Percentiles rank a stretch among this genome's conserved stretches.
phyloP scores from a whole-genome alignment of 352 stramenopile genomes.

The Phytopythium vexans region DNA sequence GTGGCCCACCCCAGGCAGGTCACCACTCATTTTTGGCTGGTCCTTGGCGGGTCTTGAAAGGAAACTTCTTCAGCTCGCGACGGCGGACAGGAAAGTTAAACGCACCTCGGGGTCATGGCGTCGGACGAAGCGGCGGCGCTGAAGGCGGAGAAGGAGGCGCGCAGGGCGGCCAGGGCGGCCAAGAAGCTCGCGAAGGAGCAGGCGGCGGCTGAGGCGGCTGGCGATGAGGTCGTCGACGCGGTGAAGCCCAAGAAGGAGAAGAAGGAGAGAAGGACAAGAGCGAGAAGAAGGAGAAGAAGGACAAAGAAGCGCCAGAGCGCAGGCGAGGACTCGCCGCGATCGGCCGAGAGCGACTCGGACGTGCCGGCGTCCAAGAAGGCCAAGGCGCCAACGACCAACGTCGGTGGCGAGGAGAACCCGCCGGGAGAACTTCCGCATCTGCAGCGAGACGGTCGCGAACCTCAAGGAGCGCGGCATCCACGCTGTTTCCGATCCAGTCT shows the following conservation, averaged over 20 bases:
- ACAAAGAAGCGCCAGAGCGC: slow-evolving; percentile 62
- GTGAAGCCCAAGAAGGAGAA: slow-evolving; percentile 12
- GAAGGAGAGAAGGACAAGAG: slow-evolving; percentile 46
- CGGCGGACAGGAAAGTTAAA: background rate
- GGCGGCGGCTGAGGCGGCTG: slow-evolving; percentile 6
- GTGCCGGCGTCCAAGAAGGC: slow-evolving; percentile 27
- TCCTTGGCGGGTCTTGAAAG: slow-evolving; percentile 7
- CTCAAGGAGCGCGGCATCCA: slow-evolving; percentile 80
- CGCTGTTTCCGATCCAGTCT: slow-evolving; percentile 91
- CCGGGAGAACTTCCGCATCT: slow-evolving; percentile 66
- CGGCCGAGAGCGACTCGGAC: slow-evolving; percentile 54
- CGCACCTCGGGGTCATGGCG: slow-evolving; percentile 18
- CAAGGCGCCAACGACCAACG: slow-evolving; percentile 27
- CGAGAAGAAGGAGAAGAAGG: slow-evolving; percentile 61
- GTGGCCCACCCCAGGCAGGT: slow-evolving; percentile 17
- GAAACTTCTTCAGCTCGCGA: slow-evolving; percentile 2
- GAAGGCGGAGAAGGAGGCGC: slow-evolving; percentile 63
- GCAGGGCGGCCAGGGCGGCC: slow-evolving; percentile 51
- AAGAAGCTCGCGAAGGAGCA: slow-evolving; percentile 48
- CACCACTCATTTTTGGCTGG: slow-evolving; percentile 22
- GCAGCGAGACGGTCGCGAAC: slow-evolving; percentile 47
- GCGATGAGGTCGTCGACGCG: slow-evolving; percentile 5
- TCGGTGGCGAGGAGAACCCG: slow-evolving; percentile 62
- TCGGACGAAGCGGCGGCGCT: slow-evolving; percentile 32
- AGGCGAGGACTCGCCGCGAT: slow-evolving; percentile 34